Conservation (phyloP, 2,329 filamentous ascomycete species). For the Arthrobotrys megalospora region DNA sequence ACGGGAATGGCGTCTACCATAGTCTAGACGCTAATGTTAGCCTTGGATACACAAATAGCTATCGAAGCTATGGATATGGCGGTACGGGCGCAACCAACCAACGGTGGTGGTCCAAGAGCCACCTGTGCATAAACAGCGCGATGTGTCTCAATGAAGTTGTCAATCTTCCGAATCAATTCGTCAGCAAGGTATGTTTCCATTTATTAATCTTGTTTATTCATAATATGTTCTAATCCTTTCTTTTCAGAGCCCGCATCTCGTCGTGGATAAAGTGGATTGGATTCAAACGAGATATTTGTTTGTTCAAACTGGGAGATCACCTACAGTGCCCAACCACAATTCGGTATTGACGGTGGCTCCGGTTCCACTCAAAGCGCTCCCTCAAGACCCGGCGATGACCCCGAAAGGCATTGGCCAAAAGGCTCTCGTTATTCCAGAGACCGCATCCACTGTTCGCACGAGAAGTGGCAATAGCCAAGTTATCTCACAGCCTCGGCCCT, state of each 20-base stretch:
- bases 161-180: conserved; percentile 78
- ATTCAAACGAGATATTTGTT: conserved; percentile 91
- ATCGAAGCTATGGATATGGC: conserved; percentile 66
- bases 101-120: conserved; percentile 77
- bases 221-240: not conserved
- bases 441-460: conserved; percentile 61
- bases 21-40: conserved; percentile 75
- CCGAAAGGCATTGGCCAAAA: conserved; percentile 66
- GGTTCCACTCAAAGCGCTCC: conserved; percentile 62
- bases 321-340: not conserved
- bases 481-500: conserved; percentile 27
- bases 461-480: conserved; percentile 40
- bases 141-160: conserved; percentile 89
- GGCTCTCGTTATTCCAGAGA: conserved; percentile 66
- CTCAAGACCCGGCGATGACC: conserved; percentile 65
- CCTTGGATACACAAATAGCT: conserved; percentile 67
- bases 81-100: conserved; percentile 1
- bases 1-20: conserved; percentile 86
- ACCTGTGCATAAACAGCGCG: conserved; percentile 73
- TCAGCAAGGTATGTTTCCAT: conserved; percentile 64
- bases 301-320: conserved; percentile 67
- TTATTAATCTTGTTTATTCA: not conserved
- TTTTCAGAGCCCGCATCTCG: conserved; percentile 69
- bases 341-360: not conserved
- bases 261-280: conserved; percentile 81